Percentiles rank a stretch among this genome's conserved stretches.
Evolutionary conservation across 2,329 filamentous ascomycete species (phyloP).

Genomic region (Pseudogymnoascus sp.): DNA sequence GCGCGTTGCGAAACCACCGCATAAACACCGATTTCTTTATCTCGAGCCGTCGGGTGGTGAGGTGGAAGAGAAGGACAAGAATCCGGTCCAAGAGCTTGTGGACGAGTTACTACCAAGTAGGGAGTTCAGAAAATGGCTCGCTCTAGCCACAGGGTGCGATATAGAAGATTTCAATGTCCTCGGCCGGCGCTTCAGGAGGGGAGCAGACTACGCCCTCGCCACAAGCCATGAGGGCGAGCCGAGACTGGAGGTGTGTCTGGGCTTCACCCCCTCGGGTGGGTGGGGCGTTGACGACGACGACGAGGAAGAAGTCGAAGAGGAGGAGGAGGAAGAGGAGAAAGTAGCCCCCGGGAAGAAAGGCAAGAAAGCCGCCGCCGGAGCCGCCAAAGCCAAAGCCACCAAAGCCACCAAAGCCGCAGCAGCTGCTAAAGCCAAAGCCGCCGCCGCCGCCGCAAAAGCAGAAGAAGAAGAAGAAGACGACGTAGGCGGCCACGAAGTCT

Average conservation of each 20-base stretch:
- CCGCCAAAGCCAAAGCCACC: constrained; percentile 29
- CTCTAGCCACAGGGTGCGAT: constrained; percentile 68
- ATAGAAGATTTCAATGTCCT: constrained; percentile 69
- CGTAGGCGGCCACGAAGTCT: constrained; percentile 76
- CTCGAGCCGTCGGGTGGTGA: constrained; percentile 44
- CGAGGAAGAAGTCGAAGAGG: constrained; percentile 38
- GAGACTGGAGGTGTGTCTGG: constrained; percentile 79
- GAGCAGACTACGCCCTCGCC: constrained; percentile 87
- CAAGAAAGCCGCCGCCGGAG: constrained; percentile 11
- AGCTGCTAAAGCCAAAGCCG: constrained; percentile 12
- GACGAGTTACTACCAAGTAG: constrained; percentile 76
- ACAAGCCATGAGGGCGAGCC: constrained; percentile 73
- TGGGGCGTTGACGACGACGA: constrained; percentile 70
- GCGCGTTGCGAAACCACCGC: constrained; percentile 77
- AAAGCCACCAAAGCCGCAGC: constrained; percentile 25
- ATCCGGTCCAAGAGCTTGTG: constrained; percentile 68
- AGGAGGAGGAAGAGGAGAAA: constrained; percentile 26
- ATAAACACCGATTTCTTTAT: constrained; percentile 92
- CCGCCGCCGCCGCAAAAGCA: constrained; percentile 13
- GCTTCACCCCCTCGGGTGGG: constrained; percentile 74
- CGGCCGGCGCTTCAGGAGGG: constrained; percentile 80
- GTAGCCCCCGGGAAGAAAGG: constrained; percentile 26
- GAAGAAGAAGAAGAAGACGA: constrained; percentile 42
- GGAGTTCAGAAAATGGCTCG: constrained; percentile 85
- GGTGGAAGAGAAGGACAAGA: constrained; percentile 28